Evolutionary conservation across 1,284 basidiomycete species (phyloP).

Genomic region (Rugosomyces carneus): DNA sequence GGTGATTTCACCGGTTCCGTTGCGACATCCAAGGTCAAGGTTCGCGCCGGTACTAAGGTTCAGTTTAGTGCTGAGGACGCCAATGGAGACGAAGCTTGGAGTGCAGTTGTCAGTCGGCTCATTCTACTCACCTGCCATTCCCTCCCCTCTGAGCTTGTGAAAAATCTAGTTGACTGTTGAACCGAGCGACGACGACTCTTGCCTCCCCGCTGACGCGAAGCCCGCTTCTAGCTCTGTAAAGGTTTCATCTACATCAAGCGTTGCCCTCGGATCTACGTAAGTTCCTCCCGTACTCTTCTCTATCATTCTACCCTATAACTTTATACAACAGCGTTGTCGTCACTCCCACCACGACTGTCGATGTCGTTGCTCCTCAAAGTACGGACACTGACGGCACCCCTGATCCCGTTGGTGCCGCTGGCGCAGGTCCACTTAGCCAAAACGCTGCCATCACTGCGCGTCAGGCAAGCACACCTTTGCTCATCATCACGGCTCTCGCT

Average conservation of each 20-base stretch:
- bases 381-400: constrained; percentile 24
- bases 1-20: constrained; percentile 45
- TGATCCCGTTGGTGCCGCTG: constrained; percentile 45
- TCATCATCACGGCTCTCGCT: constrained; percentile 31
- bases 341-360: constrained; percentile 18
- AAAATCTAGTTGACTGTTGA: constrained; percentile 47
- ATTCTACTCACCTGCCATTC: constrained; percentile 12
- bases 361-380: constrained; percentile 17
- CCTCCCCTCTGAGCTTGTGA: constrained; percentile 3
- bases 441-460: constrained; percentile 28
- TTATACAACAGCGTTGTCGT: constrained; percentile 14
- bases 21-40: constrained; percentile 40
- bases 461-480: constrained; percentile 31
- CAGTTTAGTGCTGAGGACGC: constrained; percentile 53
- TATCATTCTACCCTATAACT: not conserved
- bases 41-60: constrained; percentile 45
- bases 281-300: not conserved
- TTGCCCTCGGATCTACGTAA: constrained; percentile 11
- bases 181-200: constrained; percentile 42
- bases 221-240: constrained; percentile 18
- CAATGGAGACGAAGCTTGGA: constrained; percentile 58
- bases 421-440: constrained; percentile 28
- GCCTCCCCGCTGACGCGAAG: constrained; percentile 26
- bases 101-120: constrained; percentile 39
- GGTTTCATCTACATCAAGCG: constrained; percentile 2